Percentiles rank a stretch among this genome's conserved stretches.
These are phyloP conservation scores for Pichia sp. DNA, from an alignment of 1,139 yeast species.

Conservation along the genomic window DNA sequence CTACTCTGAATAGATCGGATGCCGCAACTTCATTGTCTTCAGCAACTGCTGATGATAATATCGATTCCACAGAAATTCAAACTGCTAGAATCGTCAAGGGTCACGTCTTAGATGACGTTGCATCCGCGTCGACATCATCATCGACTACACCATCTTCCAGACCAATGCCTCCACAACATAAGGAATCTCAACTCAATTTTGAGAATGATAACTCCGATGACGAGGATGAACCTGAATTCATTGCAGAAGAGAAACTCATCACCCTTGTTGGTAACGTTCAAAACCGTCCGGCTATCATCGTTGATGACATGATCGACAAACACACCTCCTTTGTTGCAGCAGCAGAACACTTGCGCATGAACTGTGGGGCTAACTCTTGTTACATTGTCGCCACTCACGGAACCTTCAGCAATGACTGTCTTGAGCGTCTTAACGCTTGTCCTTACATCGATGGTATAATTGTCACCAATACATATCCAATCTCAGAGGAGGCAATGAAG, in stretches of 20 bases:
- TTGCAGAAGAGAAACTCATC: slow-evolving; percentile 76
- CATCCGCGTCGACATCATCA: slow-evolving; percentile 3
- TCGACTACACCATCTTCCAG: slow-evolving; percentile 3
- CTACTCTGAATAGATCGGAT: not conserved
- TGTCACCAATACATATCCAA: slow-evolving; percentile 95
- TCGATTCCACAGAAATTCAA: slow-evolving; percentile 74
- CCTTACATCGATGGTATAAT: slow-evolving; percentile 82
- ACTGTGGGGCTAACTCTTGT: slow-evolving; percentile 92
- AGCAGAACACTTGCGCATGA: slow-evolving; percentile 90
- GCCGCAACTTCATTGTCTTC: slow-evolving; percentile 26
- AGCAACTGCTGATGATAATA: slow-evolving; percentile 62
- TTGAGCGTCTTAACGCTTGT: slow-evolving; percentile 71
- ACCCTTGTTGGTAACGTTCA: slow-evolving; percentile 96
- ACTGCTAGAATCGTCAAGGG: slow-evolving; percentile 96
- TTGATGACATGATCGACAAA: slow-evolving; percentile 96
- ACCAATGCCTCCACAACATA: slow-evolving; percentile 16
- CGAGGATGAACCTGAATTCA: slow-evolving; percentile 70
- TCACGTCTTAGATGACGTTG: slow-evolving; percentile 80
- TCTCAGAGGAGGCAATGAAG: slow-evolving; percentile 52
- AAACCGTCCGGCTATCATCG: slow-evolving; percentile 81
- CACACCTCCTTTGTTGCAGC: slow-evolving; percentile 94
- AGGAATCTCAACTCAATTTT: slow-evolving; percentile 30
- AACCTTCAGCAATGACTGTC: slow-evolving; percentile 77
- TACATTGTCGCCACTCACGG: slow-evolving; percentile 96
- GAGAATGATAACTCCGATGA: slow-evolving; percentile 80